phyloP scores from a whole-genome alignment of 2,329 filamentous ascomycete species.

The Trichoderma gracile region DNA sequence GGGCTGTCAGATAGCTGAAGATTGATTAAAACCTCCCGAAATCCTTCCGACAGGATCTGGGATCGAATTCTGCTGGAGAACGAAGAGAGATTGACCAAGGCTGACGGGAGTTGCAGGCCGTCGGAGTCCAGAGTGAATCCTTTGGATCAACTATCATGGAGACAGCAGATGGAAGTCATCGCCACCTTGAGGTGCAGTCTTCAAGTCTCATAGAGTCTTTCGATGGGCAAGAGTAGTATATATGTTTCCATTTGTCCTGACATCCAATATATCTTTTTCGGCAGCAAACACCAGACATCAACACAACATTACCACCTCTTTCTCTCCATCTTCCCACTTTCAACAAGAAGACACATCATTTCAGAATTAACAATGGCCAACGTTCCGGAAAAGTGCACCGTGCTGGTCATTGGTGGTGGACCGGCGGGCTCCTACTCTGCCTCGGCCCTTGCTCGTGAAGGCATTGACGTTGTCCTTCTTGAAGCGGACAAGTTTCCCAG shows the following conservation, averaged over 20 bases:
- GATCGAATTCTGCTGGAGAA: not conserved
- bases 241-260: not conserved
- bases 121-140: not conserved
- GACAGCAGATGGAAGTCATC: not conserved
- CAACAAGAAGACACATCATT: not conserved
- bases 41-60: not conserved
- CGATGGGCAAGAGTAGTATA: not conserved
- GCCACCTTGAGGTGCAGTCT: not conserved
- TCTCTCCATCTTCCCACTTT: not conserved
- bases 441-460: slow-evolving; percentile 46
- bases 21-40: slow-evolving; percentile 2
- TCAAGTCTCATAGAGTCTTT: not conserved
- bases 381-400: slow-evolving; percentile 35
- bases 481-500: slow-evolving; percentile 47
- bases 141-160: not conserved
- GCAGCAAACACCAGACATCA: not conserved
- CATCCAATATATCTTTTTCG: not conserved
- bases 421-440: slow-evolving; percentile 50
- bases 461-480: slow-evolving; percentile 46
- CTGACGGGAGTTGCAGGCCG: not conserved
- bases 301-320: not conserved
- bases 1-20: not conserved
- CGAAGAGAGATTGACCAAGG: not conserved
- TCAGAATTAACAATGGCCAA: slow-evolving; percentile 23
- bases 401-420: slow-evolving; percentile 48